phyloP scores from a whole-genome alignment of 1,139 yeast genomes.

The Pichiaceae sp. region DNA sequence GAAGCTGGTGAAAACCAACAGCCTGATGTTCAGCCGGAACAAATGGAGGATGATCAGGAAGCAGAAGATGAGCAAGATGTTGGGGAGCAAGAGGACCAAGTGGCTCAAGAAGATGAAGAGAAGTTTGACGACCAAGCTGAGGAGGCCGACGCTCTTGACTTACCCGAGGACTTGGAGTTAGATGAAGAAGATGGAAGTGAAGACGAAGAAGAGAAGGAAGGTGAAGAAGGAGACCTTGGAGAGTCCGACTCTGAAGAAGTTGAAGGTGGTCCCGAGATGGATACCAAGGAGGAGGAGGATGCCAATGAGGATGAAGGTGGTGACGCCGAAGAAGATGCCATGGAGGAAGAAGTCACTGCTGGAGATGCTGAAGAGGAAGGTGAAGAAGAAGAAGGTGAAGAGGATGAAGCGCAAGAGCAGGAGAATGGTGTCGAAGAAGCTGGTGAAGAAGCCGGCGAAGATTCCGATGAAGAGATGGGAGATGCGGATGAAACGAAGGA shows the following conservation, averaged over 20 bases:
- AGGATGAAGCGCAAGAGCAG: constrained; percentile 22
- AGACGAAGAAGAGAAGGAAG: constrained; percentile 24
- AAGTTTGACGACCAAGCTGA: constrained; percentile 26
- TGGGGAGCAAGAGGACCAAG: constrained; percentile 75
- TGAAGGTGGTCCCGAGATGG: constrained; percentile 22
- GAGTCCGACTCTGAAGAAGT: constrained; percentile 19
- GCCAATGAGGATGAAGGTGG: constrained; percentile 21
- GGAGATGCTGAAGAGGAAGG: constrained; percentile 34
- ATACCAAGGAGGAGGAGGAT: constrained; percentile 18
- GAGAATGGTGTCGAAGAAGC: constrained; percentile 36
- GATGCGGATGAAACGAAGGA: constrained; percentile 40
- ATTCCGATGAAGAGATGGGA: constrained; percentile 43
- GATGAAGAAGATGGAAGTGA: constrained; percentile 24
- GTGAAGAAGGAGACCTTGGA: constrained; percentile 22
- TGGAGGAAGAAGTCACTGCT: constrained; percentile 15
- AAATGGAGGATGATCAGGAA: constrained; percentile 30
- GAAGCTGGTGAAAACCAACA: constrained; percentile 27
- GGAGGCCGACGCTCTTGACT: constrained; percentile 21
- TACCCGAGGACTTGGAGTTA: constrained; percentile 24
- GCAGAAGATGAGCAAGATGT: constrained; percentile 54
- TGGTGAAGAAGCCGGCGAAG: constrained; percentile 40
- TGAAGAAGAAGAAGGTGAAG: constrained; percentile 38
- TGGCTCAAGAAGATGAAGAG: constrained; percentile 53
- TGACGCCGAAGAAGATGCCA: constrained; percentile 23
- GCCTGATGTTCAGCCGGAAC: constrained; percentile 25